phyloP scores from a whole-genome alignment of 2,329 filamentous ascomycete genomes.

The Cladosporium cucumerinum region DNA sequence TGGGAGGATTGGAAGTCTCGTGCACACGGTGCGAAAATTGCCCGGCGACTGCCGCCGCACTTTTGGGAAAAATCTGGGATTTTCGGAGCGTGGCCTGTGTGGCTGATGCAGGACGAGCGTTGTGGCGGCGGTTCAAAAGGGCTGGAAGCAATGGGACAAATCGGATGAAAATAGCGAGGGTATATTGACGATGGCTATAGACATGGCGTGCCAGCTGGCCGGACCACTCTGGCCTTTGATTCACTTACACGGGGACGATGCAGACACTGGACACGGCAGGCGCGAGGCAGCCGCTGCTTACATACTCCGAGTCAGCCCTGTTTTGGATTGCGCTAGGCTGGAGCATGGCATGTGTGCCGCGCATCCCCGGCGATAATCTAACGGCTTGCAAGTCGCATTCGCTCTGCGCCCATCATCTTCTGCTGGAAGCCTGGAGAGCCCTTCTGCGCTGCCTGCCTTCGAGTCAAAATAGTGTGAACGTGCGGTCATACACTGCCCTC shows the following conservation, averaged over 20 bases:
- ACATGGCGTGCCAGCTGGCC: background rate
- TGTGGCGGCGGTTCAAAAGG: background rate
- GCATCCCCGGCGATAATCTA: conserved; percentile 5
- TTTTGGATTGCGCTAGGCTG: background rate
- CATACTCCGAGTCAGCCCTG: background rate
- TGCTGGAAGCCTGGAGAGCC: no score
- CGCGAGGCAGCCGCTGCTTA: background rate
- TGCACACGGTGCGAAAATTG: conserved; percentile 1
- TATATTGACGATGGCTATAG: background rate
- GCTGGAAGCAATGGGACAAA: conserved; percentile 2
- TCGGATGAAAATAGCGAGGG: background rate
- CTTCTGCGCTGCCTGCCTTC: background rate
- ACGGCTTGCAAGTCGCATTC: conserved; percentile 14
- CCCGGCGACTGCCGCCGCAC: conserved; percentile 8
- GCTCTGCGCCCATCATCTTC: conserved; percentile 6
- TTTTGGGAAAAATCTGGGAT: conserved; percentile 7
- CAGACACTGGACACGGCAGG: background rate
- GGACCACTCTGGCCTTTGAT: background rate
- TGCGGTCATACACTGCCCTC: conserved; percentile 10
- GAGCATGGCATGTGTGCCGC: background rate
- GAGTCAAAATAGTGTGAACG: conserved; percentile 3
- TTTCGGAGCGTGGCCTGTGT: conserved; percentile 2
- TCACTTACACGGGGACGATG: background rate
- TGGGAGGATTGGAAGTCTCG: conserved; percentile 6
- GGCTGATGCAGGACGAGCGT: background rate